Conservation (phyloP, 1,284 basidiomycete genomes). For the Fomitopsis palustris region DNA sequence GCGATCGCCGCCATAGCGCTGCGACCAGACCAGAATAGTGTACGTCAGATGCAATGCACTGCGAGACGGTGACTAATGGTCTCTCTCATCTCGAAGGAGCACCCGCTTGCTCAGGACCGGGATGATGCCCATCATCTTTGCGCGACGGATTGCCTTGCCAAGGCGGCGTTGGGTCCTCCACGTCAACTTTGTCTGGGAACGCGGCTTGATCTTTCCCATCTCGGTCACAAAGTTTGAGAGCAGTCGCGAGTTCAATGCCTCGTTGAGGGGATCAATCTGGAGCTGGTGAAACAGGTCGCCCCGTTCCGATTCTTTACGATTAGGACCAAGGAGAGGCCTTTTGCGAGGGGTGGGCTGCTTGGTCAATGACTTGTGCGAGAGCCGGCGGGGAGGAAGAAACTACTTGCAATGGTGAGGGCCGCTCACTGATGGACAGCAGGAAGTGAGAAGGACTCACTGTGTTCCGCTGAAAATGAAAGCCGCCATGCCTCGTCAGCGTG, state of each 20-base stretch:
- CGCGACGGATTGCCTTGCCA: slow-evolving; percentile 86
- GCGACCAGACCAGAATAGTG: background rate
- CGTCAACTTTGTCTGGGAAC: slow-evolving; percentile 75
- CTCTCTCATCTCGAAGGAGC: slow-evolving; percentile 2
- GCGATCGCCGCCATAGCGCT: background rate
- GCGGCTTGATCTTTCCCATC: slow-evolving; percentile 82
- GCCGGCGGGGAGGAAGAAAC: slow-evolving; percentile 29
- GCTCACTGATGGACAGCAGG: too few relatives aligned
- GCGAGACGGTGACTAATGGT: background rate
- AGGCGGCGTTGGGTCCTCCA: slow-evolving; percentile 79
- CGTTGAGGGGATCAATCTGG: slow-evolving; percentile 64
- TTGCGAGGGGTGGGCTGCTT: slow-evolving; percentile 12
- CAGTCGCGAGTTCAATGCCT: slow-evolving; percentile 66
- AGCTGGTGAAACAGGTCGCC: slow-evolving; percentile 71
- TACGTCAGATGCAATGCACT: background rate
- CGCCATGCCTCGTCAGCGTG: slow-evolving; percentile 7
- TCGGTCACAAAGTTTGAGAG: slow-evolving; percentile 69
- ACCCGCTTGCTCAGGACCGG: slow-evolving; percentile 53
- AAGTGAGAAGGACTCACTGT: background rate
- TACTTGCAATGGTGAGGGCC: slow-evolving; percentile 11
- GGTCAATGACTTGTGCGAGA: slow-evolving; percentile 21
- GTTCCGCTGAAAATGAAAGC: background rate
- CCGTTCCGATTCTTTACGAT: slow-evolving; percentile 42
- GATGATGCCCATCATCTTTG: slow-evolving; percentile 91
- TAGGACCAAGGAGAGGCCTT: slow-evolving; percentile 46